phyloP scores from a whole-genome alignment of 768 basidiomycete genomes.

The Leccinum uliginosum region DNA sequence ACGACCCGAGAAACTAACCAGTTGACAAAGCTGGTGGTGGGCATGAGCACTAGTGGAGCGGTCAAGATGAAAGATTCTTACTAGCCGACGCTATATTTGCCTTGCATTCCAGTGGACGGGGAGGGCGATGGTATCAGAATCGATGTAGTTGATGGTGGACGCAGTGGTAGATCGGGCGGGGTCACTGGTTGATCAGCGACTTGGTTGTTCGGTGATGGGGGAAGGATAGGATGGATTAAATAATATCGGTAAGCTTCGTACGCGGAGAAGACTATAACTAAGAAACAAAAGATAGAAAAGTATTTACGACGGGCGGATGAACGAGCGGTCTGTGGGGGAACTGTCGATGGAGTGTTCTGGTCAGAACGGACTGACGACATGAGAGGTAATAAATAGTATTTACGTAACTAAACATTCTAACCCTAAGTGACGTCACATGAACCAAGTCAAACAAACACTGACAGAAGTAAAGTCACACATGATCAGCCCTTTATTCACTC shows the following conservation, averaged over 20 bases:
- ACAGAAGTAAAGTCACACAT: too few species aligned
- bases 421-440: conserved; percentile 16
- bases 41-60: conserved; percentile 10
- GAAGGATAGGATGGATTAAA: conserved; percentile 16
- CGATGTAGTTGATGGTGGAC: conserved; percentile 4
- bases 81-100: conserved; percentile 82
- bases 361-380: conserved; percentile 25
- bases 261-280: conserved; percentile 35
- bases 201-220: conserved; percentile 11
- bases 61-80: conserved; percentile 36
- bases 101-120: conserved; percentile 36
- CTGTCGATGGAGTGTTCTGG: conserved; percentile 15
- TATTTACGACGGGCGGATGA: conserved; percentile 26
- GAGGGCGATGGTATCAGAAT: conserved; percentile 11
- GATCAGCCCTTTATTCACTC: too few species aligned
- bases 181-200: conserved; percentile 12
- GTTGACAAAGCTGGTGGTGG: conserved; percentile 60
- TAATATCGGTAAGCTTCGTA: conserved; percentile 43
- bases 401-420: conserved; percentile 11
- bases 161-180: conserved; percentile 6
- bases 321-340: conserved; percentile 23
- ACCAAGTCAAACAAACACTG: not conserved
- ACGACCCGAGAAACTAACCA: conserved; percentile 43
- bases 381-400: conserved; percentile 6
- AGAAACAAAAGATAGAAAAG: conserved; percentile 34